Base-by-base conservation (phyloP, 1,284 basidiomycete species). In the Apiotrichum domesticum region DNA sequence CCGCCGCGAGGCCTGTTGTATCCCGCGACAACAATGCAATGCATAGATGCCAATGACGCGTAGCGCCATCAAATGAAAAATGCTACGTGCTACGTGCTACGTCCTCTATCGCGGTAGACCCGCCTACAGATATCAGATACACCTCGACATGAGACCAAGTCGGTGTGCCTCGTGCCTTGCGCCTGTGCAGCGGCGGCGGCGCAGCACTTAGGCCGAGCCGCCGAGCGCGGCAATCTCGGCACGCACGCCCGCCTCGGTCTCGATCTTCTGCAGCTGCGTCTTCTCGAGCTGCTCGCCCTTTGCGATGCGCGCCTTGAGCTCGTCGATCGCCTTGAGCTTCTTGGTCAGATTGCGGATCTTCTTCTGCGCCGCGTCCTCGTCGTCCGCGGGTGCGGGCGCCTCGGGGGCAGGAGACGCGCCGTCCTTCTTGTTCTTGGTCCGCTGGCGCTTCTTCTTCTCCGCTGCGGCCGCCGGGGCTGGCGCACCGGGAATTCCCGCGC, bases 191-290 rank as follows among this genome's bases (percentile, higher is more conserved):
- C 21, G 21, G 21, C 21, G 21, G 21, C 21, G 21, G 21, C 21
- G 21, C 21, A 21, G 21, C 21, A 21, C 21, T 21, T 21, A 21
- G 6, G 65, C 62, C 21, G 55, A 59, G 4, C 68, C 71, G n/a
- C 67, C 80, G 41, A 86, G 75, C 33, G 74, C 73, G 4, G 74
- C 69, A 46, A 97, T 83, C 78, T 96, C 93, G 70, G 84, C 85
- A 64, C 84, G 80, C 65, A 97, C 90, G 63, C 88, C 86, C 6
- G 75, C 82, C 78, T 96, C 92, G 7, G 85, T 85, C 43, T 93
- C 90, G 66, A 97, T 95, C 83, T 98, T 98, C 81, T 89, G 88
- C 64, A 95, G 76, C 78, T 98, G 94, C 32, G 93, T 97, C 58
- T 86, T 87, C 76, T 97, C 94, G 45, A 97, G 81, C 56, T 86